Evolutionary conservation across 192 early-diverging fungal species (phyloP).

Genomic region (Spizellomyces sp.): DNA sequence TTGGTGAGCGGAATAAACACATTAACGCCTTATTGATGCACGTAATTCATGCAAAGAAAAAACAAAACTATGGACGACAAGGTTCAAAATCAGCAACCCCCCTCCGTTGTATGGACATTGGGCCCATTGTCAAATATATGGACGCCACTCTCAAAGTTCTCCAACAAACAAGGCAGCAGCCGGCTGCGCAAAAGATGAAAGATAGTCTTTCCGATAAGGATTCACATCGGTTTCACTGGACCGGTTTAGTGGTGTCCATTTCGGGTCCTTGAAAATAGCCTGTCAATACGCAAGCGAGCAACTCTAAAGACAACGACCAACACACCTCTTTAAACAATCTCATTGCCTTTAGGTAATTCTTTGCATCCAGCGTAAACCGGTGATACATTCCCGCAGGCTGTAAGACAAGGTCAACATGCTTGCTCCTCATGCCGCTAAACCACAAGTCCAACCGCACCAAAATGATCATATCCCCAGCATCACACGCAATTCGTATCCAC

Average conservation of each 20-base stretch:
- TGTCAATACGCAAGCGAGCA: background rate
- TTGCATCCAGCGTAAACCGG: slow-evolving; percentile 88
- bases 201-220: slow-evolving; percentile 25
- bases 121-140: no score
- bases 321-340: slow-evolving; percentile 58
- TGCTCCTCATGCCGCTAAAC: background rate
- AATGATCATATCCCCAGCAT: slow-evolving; percentile 79
- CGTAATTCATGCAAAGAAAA: no score
- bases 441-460: slow-evolving; percentile 54
- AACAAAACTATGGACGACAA: no score
- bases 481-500: slow-evolving; percentile 87
- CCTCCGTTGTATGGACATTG: no score
- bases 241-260: slow-evolving; percentile 43
- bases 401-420: slow-evolving; percentile 4
- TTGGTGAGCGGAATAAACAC: no score
- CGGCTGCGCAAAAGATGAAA: slow-evolving; percentile 18
- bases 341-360: slow-evolving; percentile 87
- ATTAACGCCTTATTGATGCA: no score
- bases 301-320: background rate
- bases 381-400: slow-evolving; percentile 95
- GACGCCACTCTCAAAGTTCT: no score
- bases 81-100: no score
- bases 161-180: slow-evolving; percentile 2
- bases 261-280: slow-evolving; percentile 19
- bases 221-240: slow-evolving; percentile 24